Conservation (phyloP, 192 early-diverging fungal species). For the Rhizoclosmatium globosum region DNA sequence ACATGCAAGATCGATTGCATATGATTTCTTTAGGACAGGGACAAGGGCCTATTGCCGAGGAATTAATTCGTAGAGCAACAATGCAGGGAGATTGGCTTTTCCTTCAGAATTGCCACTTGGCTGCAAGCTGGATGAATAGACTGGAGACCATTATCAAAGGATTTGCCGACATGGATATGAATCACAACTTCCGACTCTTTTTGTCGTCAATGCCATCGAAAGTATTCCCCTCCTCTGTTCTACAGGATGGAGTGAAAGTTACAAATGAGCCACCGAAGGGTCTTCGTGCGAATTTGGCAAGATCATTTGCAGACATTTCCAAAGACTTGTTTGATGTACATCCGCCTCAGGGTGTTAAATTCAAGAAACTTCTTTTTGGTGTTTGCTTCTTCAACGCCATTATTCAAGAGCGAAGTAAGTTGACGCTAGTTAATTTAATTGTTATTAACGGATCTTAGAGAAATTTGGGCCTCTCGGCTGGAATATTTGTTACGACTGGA, state of each 20-base stretch:
- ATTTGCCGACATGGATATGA: slow-evolving; percentile 57
- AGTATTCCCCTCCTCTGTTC: slow-evolving; percentile 64
- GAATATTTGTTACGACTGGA: slow-evolving; percentile 71
- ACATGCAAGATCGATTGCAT: slow-evolving; percentile 64
- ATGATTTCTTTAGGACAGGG: slow-evolving; percentile 74
- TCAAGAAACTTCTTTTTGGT: slow-evolving; percentile 68
- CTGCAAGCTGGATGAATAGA: slow-evolving; percentile 67
- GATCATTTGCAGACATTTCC: slow-evolving; percentile 66
- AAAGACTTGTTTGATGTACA: slow-evolving; percentile 63
- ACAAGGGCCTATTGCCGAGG: slow-evolving; percentile 70
- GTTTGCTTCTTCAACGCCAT: slow-evolving; percentile 72
- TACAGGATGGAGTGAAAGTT: slow-evolving; percentile 68
- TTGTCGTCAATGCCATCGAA: slow-evolving; percentile 72
- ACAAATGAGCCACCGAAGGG: slow-evolving; percentile 73
- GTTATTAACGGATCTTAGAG: slow-evolving; percentile 2
- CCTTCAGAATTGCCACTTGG: slow-evolving; percentile 71
- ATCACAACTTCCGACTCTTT: slow-evolving; percentile 63
- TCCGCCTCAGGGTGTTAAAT: slow-evolving; percentile 64
- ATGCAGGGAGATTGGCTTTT: slow-evolving; percentile 68
- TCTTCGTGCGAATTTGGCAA: slow-evolving; percentile 64
- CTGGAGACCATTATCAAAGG: slow-evolving; percentile 65
- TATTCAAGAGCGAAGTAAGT: slow-evolving; percentile 66
- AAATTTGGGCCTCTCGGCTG: slow-evolving; percentile 70
- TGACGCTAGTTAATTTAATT: background rate
- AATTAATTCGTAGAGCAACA: slow-evolving; percentile 56